Evolutionary conservation across 2,329 filamentous ascomycete species (phyloP).

Genomic region (Aureobasidium sp.): DNA sequence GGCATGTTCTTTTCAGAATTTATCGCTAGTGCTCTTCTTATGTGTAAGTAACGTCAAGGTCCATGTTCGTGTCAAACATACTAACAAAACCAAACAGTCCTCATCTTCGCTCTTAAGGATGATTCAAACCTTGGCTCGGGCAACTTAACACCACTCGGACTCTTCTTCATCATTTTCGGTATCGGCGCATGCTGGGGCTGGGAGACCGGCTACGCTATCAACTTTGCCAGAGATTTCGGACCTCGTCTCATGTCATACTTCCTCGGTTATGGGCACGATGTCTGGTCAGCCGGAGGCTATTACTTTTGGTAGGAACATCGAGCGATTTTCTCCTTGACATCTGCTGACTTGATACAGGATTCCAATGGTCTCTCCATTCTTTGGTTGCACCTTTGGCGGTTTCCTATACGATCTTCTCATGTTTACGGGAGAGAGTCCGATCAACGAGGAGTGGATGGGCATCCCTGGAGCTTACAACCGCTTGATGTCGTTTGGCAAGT

Average conservation of each 20-base stretch:
- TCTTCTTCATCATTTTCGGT: constrained; percentile 68
- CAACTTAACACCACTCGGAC: constrained; percentile 48
- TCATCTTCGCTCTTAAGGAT: constrained; percentile 62
- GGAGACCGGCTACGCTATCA: constrained; percentile 64
- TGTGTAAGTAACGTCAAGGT: constrained; percentile 28
- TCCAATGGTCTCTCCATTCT: constrained; percentile 63
- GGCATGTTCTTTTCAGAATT: constrained; percentile 67
- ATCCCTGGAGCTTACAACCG: constrained; percentile 21
- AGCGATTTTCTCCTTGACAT: too few relatives aligned
- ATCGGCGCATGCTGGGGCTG: constrained; percentile 51
- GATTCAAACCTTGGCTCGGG: constrained; percentile 49
- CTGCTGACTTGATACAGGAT: too few relatives aligned
- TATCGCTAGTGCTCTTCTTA: constrained; percentile 57
- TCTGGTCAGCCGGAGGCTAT: too few relatives aligned
- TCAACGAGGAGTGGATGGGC: constrained; percentile 60
- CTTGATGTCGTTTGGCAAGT: not conserved
- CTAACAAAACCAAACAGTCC: constrained; percentile 28
- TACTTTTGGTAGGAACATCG: too few relatives aligned
- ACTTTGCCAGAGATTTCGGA: constrained; percentile 60
- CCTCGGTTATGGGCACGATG: too few relatives aligned
- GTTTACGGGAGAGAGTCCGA: constrained; percentile 60
- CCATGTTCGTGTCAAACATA: not conserved
- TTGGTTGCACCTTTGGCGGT: constrained; percentile 55
- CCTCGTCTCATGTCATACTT: constrained; percentile 59
- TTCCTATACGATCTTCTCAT: constrained; percentile 58